Percentiles rank a stretch among this genome's conserved stretches.
Evolutionary conservation across 2,329 filamentous ascomycete genomes (phyloP).

Genomic region (Neofusicoccum ribis): DNA sequence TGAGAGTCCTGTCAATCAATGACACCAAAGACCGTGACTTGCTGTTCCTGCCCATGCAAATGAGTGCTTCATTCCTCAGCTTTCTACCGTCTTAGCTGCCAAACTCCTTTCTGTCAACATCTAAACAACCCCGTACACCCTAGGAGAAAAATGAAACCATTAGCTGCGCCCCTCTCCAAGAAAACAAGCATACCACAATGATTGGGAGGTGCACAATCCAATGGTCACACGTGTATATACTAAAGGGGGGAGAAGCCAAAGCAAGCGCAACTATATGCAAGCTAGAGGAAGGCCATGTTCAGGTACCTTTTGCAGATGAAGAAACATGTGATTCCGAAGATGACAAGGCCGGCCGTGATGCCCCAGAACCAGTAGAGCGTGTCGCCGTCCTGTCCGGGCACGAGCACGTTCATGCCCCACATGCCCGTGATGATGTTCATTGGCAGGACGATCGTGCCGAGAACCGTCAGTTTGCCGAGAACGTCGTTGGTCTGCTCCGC

Average conservation of each 20-base stretch:
- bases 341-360: conserved; percentile 70
- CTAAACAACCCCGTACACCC: conserved; percentile 18
- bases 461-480: conserved; percentile 87
- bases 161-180: conserved; percentile 3
- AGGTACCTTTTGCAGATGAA: conserved; percentile 82
- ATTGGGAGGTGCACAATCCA: neutral
- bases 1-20: neutral
- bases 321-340: conserved; percentile 80
- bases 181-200: neutral
- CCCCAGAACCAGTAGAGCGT: conserved; percentile 57
- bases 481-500: conserved; percentile 95
- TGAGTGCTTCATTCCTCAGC: neutral
- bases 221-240: neutral
- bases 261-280: neutral
- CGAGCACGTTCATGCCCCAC: conserved; percentile 98
- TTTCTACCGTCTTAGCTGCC: neutral
- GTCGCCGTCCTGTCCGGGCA: conserved; percentile 85
- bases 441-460: conserved; percentile 94
- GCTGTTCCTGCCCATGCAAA: neutral
- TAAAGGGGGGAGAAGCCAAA: neutral
- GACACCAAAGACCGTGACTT: neutral
- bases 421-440: conserved; percentile 99
- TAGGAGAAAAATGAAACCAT: conserved; percentile 2
- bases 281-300: conserved; percentile 18
- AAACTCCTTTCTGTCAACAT: neutral